Evolutionary conservation across 306 rosid genomes (phyloP).

Genomic region (Vigna reflexopilosa): DNA sequence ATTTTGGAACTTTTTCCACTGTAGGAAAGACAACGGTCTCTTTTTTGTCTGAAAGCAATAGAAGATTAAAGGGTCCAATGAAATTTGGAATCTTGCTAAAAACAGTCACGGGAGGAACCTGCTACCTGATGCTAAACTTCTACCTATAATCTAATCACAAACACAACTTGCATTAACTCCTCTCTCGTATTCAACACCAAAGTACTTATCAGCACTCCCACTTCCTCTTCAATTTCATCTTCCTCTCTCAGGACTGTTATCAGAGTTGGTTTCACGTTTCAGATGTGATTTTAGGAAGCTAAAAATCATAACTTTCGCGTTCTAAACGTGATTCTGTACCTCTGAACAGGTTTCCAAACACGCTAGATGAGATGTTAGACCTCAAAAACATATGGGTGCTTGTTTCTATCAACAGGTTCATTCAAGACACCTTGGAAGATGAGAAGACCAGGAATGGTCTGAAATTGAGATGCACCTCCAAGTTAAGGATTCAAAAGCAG

Average conservation of each 20-base stretch:
- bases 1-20: conserved; percentile 43
- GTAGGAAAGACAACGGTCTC: conserved; percentile 40
- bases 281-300: conserved; percentile 9
- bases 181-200: conserved; percentile 30
- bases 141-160: neutral
- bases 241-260: conserved; percentile 35
- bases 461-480: conserved; percentile 59
- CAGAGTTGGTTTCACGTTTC: neutral
- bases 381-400: conserved; percentile 62
- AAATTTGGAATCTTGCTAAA: conserved; percentile 51
- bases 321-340: neutral
- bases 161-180: conserved; percentile 33
- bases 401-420: conserved; percentile 61
- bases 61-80: conserved; percentile 42
- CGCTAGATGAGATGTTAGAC: conserved; percentile 52
- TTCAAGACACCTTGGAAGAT: conserved; percentile 55
- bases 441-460: conserved; percentile 54
- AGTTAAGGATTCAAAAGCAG: conserved; percentile 57
- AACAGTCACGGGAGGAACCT: conserved; percentile 70
- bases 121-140: conserved; percentile 39
- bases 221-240: conserved; percentile 21
- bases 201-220: conserved; percentile 29
- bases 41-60: conserved; percentile 45
- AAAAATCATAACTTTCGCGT: neutral
- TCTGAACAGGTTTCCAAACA: neutral